Base-by-base conservation (phyloP, 768 basidiomycete species). In the Chalciporus sphaerocephalus region DNA sequence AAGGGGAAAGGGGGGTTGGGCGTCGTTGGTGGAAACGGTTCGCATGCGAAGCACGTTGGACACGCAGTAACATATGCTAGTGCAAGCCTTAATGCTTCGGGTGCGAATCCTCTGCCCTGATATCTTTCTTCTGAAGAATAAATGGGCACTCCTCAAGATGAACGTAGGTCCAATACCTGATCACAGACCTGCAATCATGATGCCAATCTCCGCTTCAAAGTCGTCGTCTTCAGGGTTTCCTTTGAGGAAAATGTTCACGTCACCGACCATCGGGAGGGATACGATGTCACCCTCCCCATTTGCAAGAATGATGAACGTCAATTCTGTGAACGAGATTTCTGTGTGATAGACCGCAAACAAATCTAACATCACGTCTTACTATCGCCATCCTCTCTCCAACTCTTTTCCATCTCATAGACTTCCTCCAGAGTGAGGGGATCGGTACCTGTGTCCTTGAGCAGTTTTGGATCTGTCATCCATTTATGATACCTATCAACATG, bases 181-280 rank as follows among this genome's bases (percentile, higher is more conserved):
- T 15, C 10, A 27, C 44, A 37, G 50, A 83, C 89, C 87, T 56
- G 92, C 92, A 49, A 95, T 86, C 93, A 95, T 97, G 48, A 95
- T 83, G 62, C 95, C 92, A 21, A 83, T 78, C 58, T 97, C 94
- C 2, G 80, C 88, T 51, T 92, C 83, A 44, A 79, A 76, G 25
- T 68, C 71, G 18, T 73, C 67, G 6, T 68, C 66, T 1, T 62
- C 59, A 17, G 64, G 63, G 15, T 61, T 53, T 37, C 82, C 81
- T 37, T 85, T 85, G 34, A 95, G 66, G 63, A 96, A 96, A 21
- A 96, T 66, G 63, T 96, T 96, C 27, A 92, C 92, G 60, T 97
- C 94, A 24, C 94, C 94, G 16, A 94, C 69, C 92, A 95, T 93
- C 9, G 74, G 77, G 48, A 72, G 58, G 60, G 65, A 55, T 70